A percentile compares a stretch with the other conserved stretches of the same genome.
phyloP scores from a whole-genome alignment of 257 asterid genomes.

The Gardenia jasminoides region DNA sequence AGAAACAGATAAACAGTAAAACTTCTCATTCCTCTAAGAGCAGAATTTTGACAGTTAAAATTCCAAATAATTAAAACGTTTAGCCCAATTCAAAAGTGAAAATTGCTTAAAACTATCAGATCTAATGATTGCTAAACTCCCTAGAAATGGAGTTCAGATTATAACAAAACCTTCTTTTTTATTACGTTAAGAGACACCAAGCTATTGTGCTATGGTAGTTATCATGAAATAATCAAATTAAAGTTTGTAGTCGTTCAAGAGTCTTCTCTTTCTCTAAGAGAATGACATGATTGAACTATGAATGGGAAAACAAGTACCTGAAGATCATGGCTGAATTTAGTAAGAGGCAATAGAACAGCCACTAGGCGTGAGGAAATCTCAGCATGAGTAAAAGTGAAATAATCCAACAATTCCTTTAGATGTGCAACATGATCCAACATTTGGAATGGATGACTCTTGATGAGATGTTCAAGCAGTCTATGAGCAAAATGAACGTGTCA shows the following conservation, averaged over 20 bases:
- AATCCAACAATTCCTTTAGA: conserved; percentile 83
- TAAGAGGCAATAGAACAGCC: conserved; percentile 59
- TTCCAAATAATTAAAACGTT: background rate
- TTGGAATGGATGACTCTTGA: conserved; percentile 58
- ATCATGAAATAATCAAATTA: too few species aligned
- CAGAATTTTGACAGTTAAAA: background rate
- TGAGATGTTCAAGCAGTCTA: conserved; percentile 66
- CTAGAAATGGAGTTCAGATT: conserved; percentile 1
- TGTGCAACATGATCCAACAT: conserved; percentile 68
- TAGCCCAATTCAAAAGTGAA: background rate
- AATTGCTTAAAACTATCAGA: background rate
- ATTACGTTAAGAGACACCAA: background rate
- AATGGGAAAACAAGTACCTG: conserved; percentile 44
- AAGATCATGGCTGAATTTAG: conserved; percentile 59
- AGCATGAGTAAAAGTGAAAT: conserved; percentile 67
- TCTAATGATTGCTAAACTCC: background rate
- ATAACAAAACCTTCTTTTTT: background rate
- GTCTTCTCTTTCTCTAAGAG: too few species aligned
- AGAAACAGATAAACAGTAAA: background rate
- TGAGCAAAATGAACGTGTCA: conserved; percentile 19
- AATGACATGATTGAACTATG: too few species aligned
- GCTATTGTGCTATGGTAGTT: conserved; percentile 5
- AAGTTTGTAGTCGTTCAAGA: too few species aligned
- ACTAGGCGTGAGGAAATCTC: conserved; percentile 60
- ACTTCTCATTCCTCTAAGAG: background rate